Evolutionary conservation across 2,329 filamentous ascomycete species (phyloP), one percentile per base, ranked within the genome.

Genomic region (Diplodia sapinea): DNA sequence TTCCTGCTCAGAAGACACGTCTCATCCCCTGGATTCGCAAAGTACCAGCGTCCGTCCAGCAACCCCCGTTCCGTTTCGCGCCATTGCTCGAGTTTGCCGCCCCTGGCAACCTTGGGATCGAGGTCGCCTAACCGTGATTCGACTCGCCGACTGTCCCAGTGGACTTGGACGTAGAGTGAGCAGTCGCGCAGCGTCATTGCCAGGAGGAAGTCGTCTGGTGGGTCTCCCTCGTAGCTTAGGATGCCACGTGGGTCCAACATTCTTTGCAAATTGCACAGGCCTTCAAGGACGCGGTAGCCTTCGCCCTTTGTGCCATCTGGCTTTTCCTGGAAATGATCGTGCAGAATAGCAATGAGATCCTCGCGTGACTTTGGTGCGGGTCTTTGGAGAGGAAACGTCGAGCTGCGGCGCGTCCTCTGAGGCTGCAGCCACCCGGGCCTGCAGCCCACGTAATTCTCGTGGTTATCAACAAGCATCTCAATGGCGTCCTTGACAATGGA

Each of bases 131-230:
- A 72, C 52, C 80, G 77, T 11, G 78, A 79, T 43, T 81, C 80
- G 15, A 82, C 74, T 0, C 70, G 67, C 4, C 67, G 52, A 4
- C 65, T 69, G 33, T 69, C 70, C 56, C 70, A 74, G 20, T 57
- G 68, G 11, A 77, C 71, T 15, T 73, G 72, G 38, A 83, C 71
- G 69, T 82, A 83, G 6, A 83, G 70, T 4, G 82, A 81, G 68
- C 81, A 83, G 67, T 84, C 82, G 40, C 82, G 74, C 13, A 84
- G 70, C 1, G 82, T 83, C 82, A 83, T 84, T 11, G 82, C 82
- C 49, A 75, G 74, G 67, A 76, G 76, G 31, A 79, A 17, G 15
- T 68, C 66, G 17, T 62, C 17, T 11, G 57, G 20, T 3, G 57
- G 65, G 9, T 59, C 65, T 13, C 59, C 59, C 4, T 70, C 55